Conservation (phyloP, 768 basidiomycete genomes). For the Cubamyces lactineus region DNA sequence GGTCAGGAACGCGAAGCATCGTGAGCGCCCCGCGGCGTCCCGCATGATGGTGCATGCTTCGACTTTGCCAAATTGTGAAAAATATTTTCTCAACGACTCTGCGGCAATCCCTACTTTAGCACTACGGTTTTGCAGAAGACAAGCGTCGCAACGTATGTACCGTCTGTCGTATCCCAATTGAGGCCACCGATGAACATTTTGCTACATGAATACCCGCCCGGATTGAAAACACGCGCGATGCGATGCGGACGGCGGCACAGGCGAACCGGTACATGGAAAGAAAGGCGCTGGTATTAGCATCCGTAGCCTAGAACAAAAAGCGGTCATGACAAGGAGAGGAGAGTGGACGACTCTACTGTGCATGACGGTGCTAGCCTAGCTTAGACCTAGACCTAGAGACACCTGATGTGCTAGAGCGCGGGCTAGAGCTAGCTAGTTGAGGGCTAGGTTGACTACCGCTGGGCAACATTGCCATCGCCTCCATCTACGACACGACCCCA, state of each 20-base stretch:
- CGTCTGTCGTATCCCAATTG: slow-evolving; percentile 99
- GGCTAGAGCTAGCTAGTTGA: slow-evolving; percentile 54
- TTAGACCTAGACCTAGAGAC: slow-evolving; percentile 61
- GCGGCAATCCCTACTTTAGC: slow-evolving; percentile 43
- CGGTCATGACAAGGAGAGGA: slow-evolving; percentile 58
- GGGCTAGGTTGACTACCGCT: slow-evolving; percentile 43
- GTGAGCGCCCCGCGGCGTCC: slow-evolving; percentile 89
- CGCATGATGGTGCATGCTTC: slow-evolving; percentile 99
- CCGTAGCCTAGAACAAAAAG: slow-evolving; percentile 69
- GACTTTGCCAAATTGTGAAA: slow-evolving; percentile 94
- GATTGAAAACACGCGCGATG: slow-evolving; percentile 27
- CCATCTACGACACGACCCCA: slow-evolving; percentile 27
- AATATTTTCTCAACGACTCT: slow-evolving; percentile 85
- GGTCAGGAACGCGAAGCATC: slow-evolving; percentile 97
- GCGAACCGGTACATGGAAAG: slow-evolving; percentile 40
- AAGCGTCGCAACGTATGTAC: slow-evolving; percentile 59
- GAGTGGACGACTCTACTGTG: slow-evolving; percentile 76
- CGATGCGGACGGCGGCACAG: slow-evolving; percentile 17
- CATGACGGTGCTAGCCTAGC: slow-evolving; percentile 63
- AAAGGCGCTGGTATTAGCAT: slow-evolving; percentile 78
- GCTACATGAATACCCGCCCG: slow-evolving; percentile 45
- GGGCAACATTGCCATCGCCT: slow-evolving; percentile 25
- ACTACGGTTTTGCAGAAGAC: slow-evolving; percentile 44
- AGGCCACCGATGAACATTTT: slow-evolving; percentile 99
- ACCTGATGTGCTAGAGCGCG: slow-evolving; percentile 62